Evolutionary conservation across 305 asterid genomes (phyloP), one percentile per base, ranked within the genome.

Genomic region (Lippia alba): DNA sequence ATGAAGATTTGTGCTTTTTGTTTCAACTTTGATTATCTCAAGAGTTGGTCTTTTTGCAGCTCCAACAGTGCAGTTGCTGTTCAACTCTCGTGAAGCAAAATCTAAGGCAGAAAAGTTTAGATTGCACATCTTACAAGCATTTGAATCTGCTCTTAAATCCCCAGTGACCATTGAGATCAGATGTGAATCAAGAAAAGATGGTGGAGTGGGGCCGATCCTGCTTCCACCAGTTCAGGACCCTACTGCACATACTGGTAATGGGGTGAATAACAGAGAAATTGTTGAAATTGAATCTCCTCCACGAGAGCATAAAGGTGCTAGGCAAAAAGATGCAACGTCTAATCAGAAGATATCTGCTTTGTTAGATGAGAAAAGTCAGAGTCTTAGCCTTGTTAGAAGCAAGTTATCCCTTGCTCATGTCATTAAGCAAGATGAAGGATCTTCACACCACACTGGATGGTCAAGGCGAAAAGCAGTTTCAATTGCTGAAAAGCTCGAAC

Each of bases 401-500:
- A 90, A 89, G 86, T 89, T 92, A 62, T 92, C 99, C 67, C 95
- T 95, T 78, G 99, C 96, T 68, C 92, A 86, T 63, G 96, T 94
- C 74, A 90, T 94, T 80, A 96, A 90, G 86, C 97, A 90, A 66
- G 93, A 86, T n/a, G 96, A 95, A 73, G 94, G 93, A 66, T 76
- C 80, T 77, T 69, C 91, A 0, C 96, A 74, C 55, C 90, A 81
- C 64, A 73, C 74, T 74, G 95, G 96, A 73, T 95, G 99, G 99
- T 92, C 99, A 39, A 85, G 82, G 76, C 90, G 84, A 60, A 95
- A 87, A 76, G 97, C 97, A 8, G 91, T 95, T 56, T 89, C 99
- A 30, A 90, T 92, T 40, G 98, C 99, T 46, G 98, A 95, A 77
- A 95, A 94, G 82, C 96, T 95, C 32, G 99, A 95, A 72, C 94